Conservation (phyloP, 176 grass and related monocot genomes). For the Musa beccarii region DNA sequence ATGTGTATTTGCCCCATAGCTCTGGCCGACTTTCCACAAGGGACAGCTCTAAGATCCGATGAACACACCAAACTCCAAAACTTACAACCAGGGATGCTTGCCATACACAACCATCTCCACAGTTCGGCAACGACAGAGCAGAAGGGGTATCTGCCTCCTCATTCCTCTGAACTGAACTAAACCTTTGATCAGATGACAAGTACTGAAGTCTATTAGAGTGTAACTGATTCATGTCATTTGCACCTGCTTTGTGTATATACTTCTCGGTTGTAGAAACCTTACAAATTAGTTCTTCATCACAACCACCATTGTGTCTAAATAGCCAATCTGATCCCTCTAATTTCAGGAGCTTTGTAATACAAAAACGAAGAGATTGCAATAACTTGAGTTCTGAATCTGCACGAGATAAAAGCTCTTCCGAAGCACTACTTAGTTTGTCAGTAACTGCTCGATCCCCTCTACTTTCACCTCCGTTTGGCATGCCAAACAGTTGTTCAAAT, state of each 20-base stretch:
- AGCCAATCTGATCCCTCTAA: conserved; percentile 81
- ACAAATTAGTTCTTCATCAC: conserved; percentile 78
- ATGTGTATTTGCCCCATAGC: conserved; percentile 99
- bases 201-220: neutral
- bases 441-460: conserved; percentile 29
- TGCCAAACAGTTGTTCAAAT: conserved; percentile 73
- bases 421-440: conserved; percentile 31
- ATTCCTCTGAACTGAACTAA: conserved; percentile 7
- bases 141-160: conserved; percentile 31
- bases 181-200: conserved; percentile 6
- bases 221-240: conserved; percentile 26
- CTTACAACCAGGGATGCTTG: conserved; percentile 53
- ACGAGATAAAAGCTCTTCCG: conserved; percentile 52
- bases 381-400: conserved; percentile 65
- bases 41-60: conserved; percentile 65
- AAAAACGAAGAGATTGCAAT: conserved; percentile 63
- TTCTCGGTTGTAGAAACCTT: conserved; percentile 55
- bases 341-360: conserved; percentile 65
- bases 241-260: conserved; percentile 28
- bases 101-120: conserved; percentile 86
- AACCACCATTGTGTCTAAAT: conserved; percentile 72
- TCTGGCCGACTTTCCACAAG: conserved; percentile 91
- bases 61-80: conserved; percentile 93
- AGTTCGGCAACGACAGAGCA: conserved; percentile 38
- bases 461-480: conserved; percentile 37